phyloP scores from a whole-genome alignment of 75 land plant genomes.

The Selaginella moellendorffii region DNA sequence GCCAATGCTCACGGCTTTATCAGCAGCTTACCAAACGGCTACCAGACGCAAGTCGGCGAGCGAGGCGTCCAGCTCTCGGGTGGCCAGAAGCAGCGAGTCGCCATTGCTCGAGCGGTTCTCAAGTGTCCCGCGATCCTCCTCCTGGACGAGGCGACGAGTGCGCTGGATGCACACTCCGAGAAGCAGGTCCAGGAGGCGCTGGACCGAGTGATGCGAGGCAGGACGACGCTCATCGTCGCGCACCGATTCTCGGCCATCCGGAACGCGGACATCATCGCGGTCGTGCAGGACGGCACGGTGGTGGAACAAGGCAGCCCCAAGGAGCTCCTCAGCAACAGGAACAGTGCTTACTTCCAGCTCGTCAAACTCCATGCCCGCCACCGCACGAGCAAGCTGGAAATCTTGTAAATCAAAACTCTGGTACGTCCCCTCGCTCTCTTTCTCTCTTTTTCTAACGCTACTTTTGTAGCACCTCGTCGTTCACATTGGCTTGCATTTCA shows the following conservation, averaged over 20 bases:
- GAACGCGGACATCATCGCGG: conserved; percentile 1
- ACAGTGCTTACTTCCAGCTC: conserved; percentile 3
- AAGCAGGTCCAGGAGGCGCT: conserved; percentile 3
- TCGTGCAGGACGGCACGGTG: conserved; percentile 7
- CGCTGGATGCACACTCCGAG: not conserved
- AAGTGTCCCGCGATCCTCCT: not conserved
- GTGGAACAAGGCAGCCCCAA: conserved; percentile 3
- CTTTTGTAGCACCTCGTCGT: too few relatives aligned
- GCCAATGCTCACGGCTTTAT: not conserved
- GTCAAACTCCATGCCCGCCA: not conserved
- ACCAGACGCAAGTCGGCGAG: not conserved
- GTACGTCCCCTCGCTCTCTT: too few relatives aligned
- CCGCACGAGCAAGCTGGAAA: not conserved
- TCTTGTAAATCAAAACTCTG: not conserved
- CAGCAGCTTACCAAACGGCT: not conserved
- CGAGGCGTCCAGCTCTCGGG: not conserved
- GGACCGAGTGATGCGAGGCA: not conserved
- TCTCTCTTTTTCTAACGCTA: too few relatives aligned
- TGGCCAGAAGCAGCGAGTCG: not conserved
- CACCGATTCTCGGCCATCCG: not conserved
- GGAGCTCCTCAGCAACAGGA: not conserved
- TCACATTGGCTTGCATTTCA: too few relatives aligned
- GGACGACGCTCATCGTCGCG: not conserved
- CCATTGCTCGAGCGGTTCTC: not conserved
- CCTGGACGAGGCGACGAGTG: not conserved